Conservation (phyloP, 2,329 filamentous ascomycete genomes). For the Lomentospora prolificans region DNA sequence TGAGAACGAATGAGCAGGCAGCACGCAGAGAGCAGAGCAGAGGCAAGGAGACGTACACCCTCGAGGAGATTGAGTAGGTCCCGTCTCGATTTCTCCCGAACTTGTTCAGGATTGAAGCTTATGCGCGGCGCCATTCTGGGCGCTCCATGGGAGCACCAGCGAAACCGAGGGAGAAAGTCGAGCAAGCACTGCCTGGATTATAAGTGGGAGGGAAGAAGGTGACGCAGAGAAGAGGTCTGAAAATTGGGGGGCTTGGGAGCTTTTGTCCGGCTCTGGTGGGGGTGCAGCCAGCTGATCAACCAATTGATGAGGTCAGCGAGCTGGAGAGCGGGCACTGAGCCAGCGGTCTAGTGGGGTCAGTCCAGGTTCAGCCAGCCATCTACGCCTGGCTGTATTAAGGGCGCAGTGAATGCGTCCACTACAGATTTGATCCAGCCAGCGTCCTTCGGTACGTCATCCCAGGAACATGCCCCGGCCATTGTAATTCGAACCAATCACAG, state of each 20-base stretch:
- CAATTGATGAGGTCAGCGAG: background rate
- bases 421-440: too few relatives aligned
- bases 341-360: too few relatives aligned
- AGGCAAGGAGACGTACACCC: slow-evolving; percentile 61
- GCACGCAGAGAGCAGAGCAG: slow-evolving; percentile 8
- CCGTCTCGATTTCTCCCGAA: slow-evolving; percentile 73
- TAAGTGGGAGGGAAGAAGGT: slow-evolving; percentile 5
- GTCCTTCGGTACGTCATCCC: background rate
- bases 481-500: background rate
- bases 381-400: too few relatives aligned
- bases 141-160: slow-evolving; percentile 31
- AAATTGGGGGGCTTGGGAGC: background rate
- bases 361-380: too few relatives aligned
- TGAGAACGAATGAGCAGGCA: background rate
- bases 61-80: slow-evolving; percentile 87
- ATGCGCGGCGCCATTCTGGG: slow-evolving; percentile 58
- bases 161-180: slow-evolving; percentile 10
- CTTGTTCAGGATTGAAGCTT: slow-evolving; percentile 64
- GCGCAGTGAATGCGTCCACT: too few relatives aligned
- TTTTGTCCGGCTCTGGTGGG: background rate
- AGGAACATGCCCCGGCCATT: background rate
- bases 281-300: background rate
- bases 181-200: background rate
- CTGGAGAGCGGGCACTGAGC: too few relatives aligned
- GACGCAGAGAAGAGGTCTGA: background rate